phyloP scores from a whole-genome alignment of 129 eudicot genomes.

The Ambrosia artemisiifolia region DNA sequence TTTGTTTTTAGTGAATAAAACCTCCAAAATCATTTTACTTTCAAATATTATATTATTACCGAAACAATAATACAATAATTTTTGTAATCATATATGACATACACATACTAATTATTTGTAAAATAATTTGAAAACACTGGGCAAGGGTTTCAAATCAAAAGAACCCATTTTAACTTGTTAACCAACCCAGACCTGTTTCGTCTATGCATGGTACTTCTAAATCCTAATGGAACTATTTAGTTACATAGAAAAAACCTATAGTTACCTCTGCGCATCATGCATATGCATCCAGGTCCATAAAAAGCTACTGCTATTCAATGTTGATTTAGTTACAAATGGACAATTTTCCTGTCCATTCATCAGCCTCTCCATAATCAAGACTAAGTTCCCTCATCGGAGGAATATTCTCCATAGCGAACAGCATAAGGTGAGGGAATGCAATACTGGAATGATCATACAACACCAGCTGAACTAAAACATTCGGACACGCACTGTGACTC shows the following conservation, averaged over 20 bases:
- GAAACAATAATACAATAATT: neutral
- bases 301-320: neutral
- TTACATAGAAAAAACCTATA: neutral
- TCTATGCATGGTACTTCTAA: neutral
- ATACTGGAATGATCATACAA: slow-evolving; percentile 73
- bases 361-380: slow-evolving; percentile 87
- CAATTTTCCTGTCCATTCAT: slow-evolving; percentile 69
- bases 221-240: neutral
- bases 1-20: neutral
- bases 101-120: neutral
- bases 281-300: slow-evolving; percentile 17
- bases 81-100: neutral
- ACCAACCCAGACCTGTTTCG: neutral
- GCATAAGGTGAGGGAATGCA: slow-evolving; percentile 77
- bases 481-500: slow-evolving; percentile 76
- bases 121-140: neutral
- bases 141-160: neutral
- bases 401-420: slow-evolving; percentile 88
- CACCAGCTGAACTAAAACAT: slow-evolving; percentile 77
- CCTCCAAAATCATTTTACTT: neutral
- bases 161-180: neutral
- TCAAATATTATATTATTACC: neutral
- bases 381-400: slow-evolving; percentile 96
- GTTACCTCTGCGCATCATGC: slow-evolving; percentile 39
- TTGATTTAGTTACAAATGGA: slow-evolving; percentile 63